Evolutionary conservation across 2,329 filamentous ascomycete genomes (phyloP), one percentile per base, ranked within the genome.

Genomic region (Apiospora sp.): DNA sequence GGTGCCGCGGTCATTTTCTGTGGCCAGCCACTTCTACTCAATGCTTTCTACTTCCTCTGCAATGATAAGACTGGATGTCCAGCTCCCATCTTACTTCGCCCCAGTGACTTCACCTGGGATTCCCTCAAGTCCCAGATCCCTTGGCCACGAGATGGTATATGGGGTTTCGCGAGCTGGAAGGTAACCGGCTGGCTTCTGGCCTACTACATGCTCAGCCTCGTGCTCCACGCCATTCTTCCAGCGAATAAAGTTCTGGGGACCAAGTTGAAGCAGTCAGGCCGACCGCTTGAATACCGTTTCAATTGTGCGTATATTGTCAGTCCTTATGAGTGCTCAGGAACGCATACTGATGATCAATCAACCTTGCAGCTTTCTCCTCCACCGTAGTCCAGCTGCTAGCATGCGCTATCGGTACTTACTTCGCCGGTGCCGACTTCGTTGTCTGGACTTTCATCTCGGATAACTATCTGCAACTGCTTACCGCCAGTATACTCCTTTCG

Each of bases 41-140:
- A 96, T 83, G 81, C 91, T 77, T 92, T 96, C 80, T 88, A 92
- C 67, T 97, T 98, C 80, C 86, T 92, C 78, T 98, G 96, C 88
- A 98, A 98, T 84, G 95, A 98, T 82, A 86, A 97, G 75, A 92
- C 94, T 10, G 96, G 96, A 72, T 98, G 96, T 80, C 96, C 96
- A 61, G 92, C 93, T 2, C 94, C 95, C 3, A 94, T 93, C 4
- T 87, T 96, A 12, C 87, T 97, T 46, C 87, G 88, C 76, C 95
- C 93, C 41, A 91, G 88, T 71, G 92, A 89, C 8, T 84, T 98
- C 73, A 91, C 91, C 54, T 85, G 95, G 68, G 89, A 92, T 27
- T 89, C 90, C 77, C 85, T 98, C 77, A 96, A 96, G 85, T 81
- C 86, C 71, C 94, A 98, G 79, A 90, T 94, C 54, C 94, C 93